Base-by-base conservation (phyloP, 2,329 filamentous ascomycete genomes). In the Rhynchosporium secalis region DNA sequence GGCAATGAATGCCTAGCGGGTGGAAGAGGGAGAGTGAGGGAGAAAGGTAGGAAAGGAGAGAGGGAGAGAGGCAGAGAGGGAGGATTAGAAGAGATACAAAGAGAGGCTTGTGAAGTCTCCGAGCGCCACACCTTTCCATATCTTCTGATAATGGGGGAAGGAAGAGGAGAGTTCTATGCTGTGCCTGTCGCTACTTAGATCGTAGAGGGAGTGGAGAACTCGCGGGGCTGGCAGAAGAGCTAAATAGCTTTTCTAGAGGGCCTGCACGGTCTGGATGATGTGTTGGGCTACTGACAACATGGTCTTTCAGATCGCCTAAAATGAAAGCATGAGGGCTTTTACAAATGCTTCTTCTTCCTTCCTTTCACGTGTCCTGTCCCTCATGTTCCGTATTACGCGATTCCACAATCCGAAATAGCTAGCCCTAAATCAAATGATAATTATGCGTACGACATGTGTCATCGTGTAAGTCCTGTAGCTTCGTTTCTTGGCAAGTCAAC, bases 121-220 rank as follows among this genome's bases (percentile, higher is more conserved):
- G 4, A 54, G n/a, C 20, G 20, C 51, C 9, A 6, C 10, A 33
- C 51, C 20, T 54, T 33, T 40, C 49, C 15, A 41, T 51, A 41
- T 43, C 26, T 58, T 31, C 9, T 43, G 48, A 49, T 58, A 49
- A 58, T 51, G 29, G 40, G 45, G 47, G 46, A 38, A 36, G 33
- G 36, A 38, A 46, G 29, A 41, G 36, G 20, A 49, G 46, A 40
- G 20, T 33, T 29, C 51, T 54, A 26, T 41, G 49, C 28, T 29
- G n/a, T 58, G 38, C 29, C 33, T 60, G 58, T 60, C 48, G 58
- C 58, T 60, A 54, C 58, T 47, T 55, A 47, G 29, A 47, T 40
- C n/a, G 29, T 55, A 60, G 29, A 60, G 4, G 4, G 54, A 36
- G 48, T 2, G 31, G 31, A 38, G 15, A 10, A 15, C 33, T 36